Base-by-base conservation (phyloP, 345 rosid genomes). In the Lumnitzera racemosa region DNA sequence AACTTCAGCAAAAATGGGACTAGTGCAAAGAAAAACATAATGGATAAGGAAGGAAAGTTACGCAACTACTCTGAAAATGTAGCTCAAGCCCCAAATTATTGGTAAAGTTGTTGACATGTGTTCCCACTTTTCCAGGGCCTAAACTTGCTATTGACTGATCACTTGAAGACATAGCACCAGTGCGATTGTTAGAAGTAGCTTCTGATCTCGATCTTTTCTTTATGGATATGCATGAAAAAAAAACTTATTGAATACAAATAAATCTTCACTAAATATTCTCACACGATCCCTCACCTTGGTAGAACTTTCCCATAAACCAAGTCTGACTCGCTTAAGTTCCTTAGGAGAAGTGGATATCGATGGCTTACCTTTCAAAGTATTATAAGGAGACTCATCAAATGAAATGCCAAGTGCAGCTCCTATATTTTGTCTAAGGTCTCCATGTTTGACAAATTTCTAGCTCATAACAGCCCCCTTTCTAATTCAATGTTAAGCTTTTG, bases 161-260 rank as follows among this genome's bases (percentile, higher is more conserved):
- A 67, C 70, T 81, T 53, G 91, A 79, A 55, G 75, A 65, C 61
- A 65, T 61, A 55, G 79, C 62, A 72, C 73, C 72, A 49, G 81
- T 46, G 24, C 87, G 86, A 31, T 85, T 95, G 78, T 59, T 69
- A 63, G 82, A 56, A 77, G 79, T 79, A 24, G 79, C 73, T 63
- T 90, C 99, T 71, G 78, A 72, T 60, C 96, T 82, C 66, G 95
- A 84, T 75, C 97, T 88, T 76, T 86, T 90, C 86, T 86, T 94
- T 58, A 91, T 74, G 52, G 87, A 81, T 66, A 87, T 55, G 63
- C 67, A 76, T n/a, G 96, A 88, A 62, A 20, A 20, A 20, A 84
- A 71, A 74, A 78, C 71, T 90, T 83, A 78, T 85, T 90, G 72
- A 90, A 75, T 58, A 79, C 88, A 86, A 1, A 20, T 20, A 20